Percentiles rank a stretch among this genome's conserved stretches.
Evolutionary conservation across 768 basidiomycete genomes (phyloP).

Genomic region (Phylloporus arenicola): DNA sequence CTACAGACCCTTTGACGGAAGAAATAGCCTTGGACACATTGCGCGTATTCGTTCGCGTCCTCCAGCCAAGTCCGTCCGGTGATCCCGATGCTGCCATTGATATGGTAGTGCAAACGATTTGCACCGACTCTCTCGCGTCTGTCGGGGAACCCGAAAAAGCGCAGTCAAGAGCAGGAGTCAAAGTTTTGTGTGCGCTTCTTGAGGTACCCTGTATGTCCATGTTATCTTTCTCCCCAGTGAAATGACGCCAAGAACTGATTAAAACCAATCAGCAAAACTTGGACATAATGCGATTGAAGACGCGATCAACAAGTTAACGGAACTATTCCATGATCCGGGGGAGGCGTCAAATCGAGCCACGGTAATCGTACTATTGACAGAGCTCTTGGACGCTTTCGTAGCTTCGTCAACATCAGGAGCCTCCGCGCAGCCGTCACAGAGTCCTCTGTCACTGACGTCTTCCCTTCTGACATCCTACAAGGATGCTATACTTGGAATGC

Average conservation of each 20-base stretch:
- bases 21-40: conserved; percentile 65
- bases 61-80: conserved; percentile 48
- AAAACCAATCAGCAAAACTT: conserved; percentile 50
- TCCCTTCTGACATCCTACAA: conserved; percentile 54
- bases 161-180: conserved; percentile 83
- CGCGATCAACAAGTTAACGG: conserved; percentile 69
- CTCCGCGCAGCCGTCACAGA: conserved; percentile 28
- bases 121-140: conserved; percentile 73
- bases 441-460: conserved; percentile 16
- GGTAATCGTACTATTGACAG: conserved; percentile 61
- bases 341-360: conserved; percentile 63
- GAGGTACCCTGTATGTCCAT: conserved; percentile 65
- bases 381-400: conserved; percentile 50
- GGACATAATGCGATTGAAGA: conserved; percentile 63
- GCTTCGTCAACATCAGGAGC: neutral
- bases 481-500: conserved; percentile 67
- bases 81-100: conserved; percentile 35
- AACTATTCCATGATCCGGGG: conserved; percentile 66
- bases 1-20: conserved; percentile 74
- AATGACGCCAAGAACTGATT: conserved; percentile 2
- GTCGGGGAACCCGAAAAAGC: conserved; percentile 90
- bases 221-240: neutral
- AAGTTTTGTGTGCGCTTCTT: conserved; percentile 73
- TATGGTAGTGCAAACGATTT: conserved; percentile 67
- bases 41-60: conserved; percentile 66